A percentile compares a stretch with the other conserved stretches of the same genome.
phyloP scores from a whole-genome alignment of 257 asterid genomes.

The Solanum etuberosum region DNA sequence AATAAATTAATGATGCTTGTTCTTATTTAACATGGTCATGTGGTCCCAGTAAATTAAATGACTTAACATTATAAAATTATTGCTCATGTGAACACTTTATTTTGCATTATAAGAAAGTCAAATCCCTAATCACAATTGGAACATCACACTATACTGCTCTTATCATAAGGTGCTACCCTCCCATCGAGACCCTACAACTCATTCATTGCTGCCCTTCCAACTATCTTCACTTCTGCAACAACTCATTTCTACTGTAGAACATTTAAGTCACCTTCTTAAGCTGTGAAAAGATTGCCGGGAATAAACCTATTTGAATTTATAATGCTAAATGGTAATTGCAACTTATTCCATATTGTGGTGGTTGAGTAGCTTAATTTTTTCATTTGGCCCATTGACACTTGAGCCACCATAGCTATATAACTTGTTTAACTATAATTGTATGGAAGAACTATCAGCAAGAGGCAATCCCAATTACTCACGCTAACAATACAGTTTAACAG shows the following conservation, averaged over 20 bases:
- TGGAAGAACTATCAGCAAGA: neutral
- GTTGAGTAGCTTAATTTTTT: neutral
- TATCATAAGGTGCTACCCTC: neutral
- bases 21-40: neutral
- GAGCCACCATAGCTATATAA: neutral
- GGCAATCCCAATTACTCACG: neutral
- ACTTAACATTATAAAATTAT: neutral
- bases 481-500: neutral
- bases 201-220: neutral
- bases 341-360: neutral
- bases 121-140: neutral
- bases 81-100: neutral
- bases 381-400: neutral
- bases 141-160: neutral
- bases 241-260: neutral
- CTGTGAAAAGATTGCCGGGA: neutral
- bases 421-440: neutral
- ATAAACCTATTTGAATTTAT: neutral
- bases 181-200: neutral
- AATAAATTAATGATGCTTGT: neutral
- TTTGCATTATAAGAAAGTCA: neutral
- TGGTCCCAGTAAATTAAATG: neutral
- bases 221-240: neutral
- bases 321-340: neutral
- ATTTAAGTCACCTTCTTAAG: neutral